Evolutionary conservation across 1,284 basidiomycete genomes (phyloP).

Genomic region (Ustilago esculenta): DNA sequence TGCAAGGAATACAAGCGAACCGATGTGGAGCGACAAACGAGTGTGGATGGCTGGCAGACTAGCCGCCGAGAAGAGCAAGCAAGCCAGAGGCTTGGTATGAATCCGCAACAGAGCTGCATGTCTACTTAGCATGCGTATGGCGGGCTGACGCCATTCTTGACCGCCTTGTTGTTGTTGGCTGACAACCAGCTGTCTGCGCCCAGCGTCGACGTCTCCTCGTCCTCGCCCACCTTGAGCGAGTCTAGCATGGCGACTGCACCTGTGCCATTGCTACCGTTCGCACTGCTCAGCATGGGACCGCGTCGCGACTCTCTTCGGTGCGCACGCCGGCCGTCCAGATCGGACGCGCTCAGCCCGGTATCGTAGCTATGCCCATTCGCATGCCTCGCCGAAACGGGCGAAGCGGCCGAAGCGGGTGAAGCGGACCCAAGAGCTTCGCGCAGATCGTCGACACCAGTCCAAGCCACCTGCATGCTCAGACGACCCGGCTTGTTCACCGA

Average conservation of each 20-base stretch:
- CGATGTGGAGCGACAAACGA: neutral
- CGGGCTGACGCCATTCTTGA: slow-evolving; percentile 18
- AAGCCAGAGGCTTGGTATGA: no score
- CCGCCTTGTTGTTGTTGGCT: neutral
- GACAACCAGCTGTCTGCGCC: slow-evolving; percentile 31
- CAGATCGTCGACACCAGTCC: slow-evolving; percentile 50
- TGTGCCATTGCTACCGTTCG: slow-evolving; percentile 19
- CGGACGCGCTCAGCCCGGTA: slow-evolving; percentile 5
- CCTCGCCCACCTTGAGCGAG: slow-evolving; percentile 43
- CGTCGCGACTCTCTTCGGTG: slow-evolving; percentile 41
- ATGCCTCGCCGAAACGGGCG: slow-evolving; percentile 12
- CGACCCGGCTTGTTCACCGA: slow-evolving; percentile 24
- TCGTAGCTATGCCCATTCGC: slow-evolving; percentile 27
- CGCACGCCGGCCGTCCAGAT: slow-evolving; percentile 29
- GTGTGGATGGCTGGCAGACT: neutral
- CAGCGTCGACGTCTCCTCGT: slow-evolving; percentile 26
- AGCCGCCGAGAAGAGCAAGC: neutral
- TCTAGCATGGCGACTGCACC: slow-evolving; percentile 45
- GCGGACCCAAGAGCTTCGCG: slow-evolving; percentile 38
- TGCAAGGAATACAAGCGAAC: neutral
- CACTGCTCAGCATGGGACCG: slow-evolving; percentile 1
- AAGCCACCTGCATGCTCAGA: slow-evolving; percentile 22
- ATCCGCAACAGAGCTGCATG: neutral
- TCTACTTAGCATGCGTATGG: slow-evolving; percentile 37
- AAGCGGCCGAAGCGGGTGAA: slow-evolving; percentile 17